Evolutionary conservation across 805 yeast species (phyloP), one percentile per base, ranked within the genome.

Genomic region (Danielia reshetovae): DNA sequence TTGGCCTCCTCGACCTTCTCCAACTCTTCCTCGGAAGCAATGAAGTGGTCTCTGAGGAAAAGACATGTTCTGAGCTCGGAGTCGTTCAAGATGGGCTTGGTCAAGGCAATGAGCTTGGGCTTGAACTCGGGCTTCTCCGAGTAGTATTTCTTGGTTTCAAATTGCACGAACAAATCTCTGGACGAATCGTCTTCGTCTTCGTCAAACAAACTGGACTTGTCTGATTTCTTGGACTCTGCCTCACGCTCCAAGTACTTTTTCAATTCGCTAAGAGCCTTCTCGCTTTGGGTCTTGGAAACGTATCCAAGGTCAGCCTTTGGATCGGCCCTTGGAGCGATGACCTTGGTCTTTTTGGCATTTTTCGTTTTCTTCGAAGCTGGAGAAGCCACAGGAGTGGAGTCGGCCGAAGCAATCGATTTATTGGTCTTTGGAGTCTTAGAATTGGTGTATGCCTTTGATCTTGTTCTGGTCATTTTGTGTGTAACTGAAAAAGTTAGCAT

Each of bases 81-180:
- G 13, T 48, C 46, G 30, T 60, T 51, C 50, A 66, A 61, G 28
- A 76, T 56, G 3, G 82, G 60, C 51, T 80, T 68, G 29, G 60
- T 51, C 32, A 81, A 57, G 23, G 59, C 46, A 28, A 79, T 60
- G 34, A 66, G 43, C 49, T 70, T 73, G 18, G 82, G 77, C 52
- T 80, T 80, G 45, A 79, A 69, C 30, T 74, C 69, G 24, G 70
- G 70, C 57, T 81, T 77, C 26, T 75, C 66, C 6, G 82, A 62
- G 56, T 78, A 76, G 45, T 74, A 81, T 51, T 79, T 77, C 51
- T 79, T 81, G 50, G 81, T 74, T 21, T 81, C 77, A 26, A 84
- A 65, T 40, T 78, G 79, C 36, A 88, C 61, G 50, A 69, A 79
- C 32, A 86, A 56, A 25, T 67, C 62, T 28, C 72, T 73, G 28